Base-by-base conservation (phyloP, 169 alveolate species). In the Eimeria acervulina region DNA sequence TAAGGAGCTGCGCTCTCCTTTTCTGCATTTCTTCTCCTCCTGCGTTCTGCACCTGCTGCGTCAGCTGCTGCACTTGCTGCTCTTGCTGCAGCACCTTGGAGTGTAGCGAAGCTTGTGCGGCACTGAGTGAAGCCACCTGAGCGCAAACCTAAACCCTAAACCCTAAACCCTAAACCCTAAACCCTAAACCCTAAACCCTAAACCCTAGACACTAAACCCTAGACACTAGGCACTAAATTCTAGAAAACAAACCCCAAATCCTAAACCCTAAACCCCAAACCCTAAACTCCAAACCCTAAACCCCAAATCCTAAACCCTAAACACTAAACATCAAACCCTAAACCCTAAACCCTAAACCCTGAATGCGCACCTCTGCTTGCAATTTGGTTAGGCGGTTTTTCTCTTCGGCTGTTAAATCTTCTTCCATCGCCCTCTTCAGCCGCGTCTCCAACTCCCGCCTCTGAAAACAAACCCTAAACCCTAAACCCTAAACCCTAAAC, bases 261-360 rank as follows among this genome's bases (percentile, higher is more conserved):
- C 55, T 47, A 47, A 47, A 47, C 55, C 76, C 76, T 66, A 26
- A 21, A 47, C 55, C 55, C 55, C 12, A 47, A 47, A 47, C 55
- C 55, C 55, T 47, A 47, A 47, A 7, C 12, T 47, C 5, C 55
- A 70, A 70, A 36, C 38, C 51, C 44, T 70, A 36, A 70, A n/a
- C 42, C 81, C 19, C 15, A 74, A 36, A 28, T 28, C 52, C 87
- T 74, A 28, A 28, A 74, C 52, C 87, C 87, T 74, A 74, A 74
- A 74, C 83, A 38, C 83, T 72, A 72, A 72, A 72, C 83, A 38
- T 42, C 36, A 74, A 74, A 74, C 59, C 87, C 87, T 38, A 74
- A 74, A 74, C 87, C 87, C 87, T 74, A 74, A 74, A 74, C 87
- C 87, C 87, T 74, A 74, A 74, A 74, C 68, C 70, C 90, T 80